Evolutionary conservation across 306 rosid species (phyloP), one percentile per base, ranked within the genome.

Genomic region (Neltuma alba): DNA sequence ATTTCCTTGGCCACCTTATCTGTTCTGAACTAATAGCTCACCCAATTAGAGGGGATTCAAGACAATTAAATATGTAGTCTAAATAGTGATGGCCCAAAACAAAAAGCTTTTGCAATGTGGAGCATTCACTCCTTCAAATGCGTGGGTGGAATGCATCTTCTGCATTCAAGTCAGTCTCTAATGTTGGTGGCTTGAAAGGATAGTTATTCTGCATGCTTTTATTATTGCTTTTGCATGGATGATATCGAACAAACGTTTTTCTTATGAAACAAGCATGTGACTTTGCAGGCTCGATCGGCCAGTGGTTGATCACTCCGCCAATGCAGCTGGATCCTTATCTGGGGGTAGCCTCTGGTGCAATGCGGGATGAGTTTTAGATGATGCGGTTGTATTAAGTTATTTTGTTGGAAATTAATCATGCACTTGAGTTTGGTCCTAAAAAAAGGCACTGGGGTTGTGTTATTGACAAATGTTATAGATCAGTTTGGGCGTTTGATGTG

Each of bases 231-330:
- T 69, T 8, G 34, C 33, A 36, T 79, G 36, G 47, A 41, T 48
- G 11, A 5, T 23, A 23, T 25, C 70, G 13, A n/a, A 45, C 2
- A 18, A 6, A 28, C 38, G 40, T 34, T 11, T 73, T 9, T 67
- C 50, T 58, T 25, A n/a, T 40, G 47, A 27, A 23, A 25, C 40
- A 16, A 20, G 52, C 71, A 31, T 68, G 15, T 3, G 50, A 8
- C 18, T 34, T 81, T 88, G 85, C 93, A 94, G 98, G 97, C 47
- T 27, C 87, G 81, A 2, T 90, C 93, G 0, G 93, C 85, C 5
- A 87, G 95, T 31, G 87, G 76, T 70, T 92, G 88, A 90, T 82
- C 52, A 34, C 14, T 28, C 20, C 42, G 20, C 8, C 13, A 27
- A 61, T 25, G 80, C 38, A 30, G 64, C 72, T 1, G 72, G 45